A percentile compares a stretch with the other conserved stretches of the same genome.
Conservation (phyloP, 805 yeast species). For the Saturnispora serradocipensis region DNA sequence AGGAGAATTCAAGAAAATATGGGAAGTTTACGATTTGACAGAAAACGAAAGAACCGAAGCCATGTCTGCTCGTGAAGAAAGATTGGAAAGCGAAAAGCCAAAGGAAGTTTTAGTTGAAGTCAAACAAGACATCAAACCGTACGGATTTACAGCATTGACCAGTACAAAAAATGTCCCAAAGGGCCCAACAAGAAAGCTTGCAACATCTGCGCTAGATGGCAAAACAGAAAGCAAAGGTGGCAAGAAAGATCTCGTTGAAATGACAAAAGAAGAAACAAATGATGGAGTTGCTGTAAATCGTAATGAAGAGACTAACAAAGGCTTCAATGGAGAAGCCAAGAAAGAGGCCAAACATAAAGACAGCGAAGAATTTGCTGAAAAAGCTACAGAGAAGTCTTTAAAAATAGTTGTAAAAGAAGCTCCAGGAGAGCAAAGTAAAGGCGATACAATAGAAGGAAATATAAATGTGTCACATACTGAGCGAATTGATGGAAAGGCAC, state of each 20-base stretch:
- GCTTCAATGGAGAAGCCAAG: background rate
- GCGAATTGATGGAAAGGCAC: background rate
- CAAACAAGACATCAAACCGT: slow-evolving; percentile 17
- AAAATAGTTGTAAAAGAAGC: background rate
- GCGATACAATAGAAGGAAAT: background rate
- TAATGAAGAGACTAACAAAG: background rate
- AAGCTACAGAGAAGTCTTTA: background rate
- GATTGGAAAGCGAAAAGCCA: slow-evolving; percentile 13
- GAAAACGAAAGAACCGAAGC: slow-evolving; percentile 33
- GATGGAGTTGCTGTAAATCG: background rate
- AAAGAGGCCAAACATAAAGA: background rate
- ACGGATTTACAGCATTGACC: slow-evolving; percentile 23
- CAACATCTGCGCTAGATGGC: background rate
- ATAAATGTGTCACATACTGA: background rate
- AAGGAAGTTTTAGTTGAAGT: slow-evolving; percentile 13
- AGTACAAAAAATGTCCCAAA: background rate
- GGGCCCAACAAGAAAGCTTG: background rate
- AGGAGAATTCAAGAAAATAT: slow-evolving; percentile 32
- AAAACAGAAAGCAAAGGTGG: background rate
- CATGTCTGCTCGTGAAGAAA: slow-evolving; percentile 17
- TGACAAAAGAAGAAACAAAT: background rate
- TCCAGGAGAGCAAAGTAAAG: background rate
- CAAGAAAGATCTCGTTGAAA: background rate
- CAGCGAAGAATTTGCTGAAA: background rate
- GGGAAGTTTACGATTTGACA: slow-evolving; percentile 47